A percentile compares a stretch with the other conserved stretches of the same genome.
Evolutionary conservation across 495 filamentous ascomycete species (phyloP).

Genomic region (Talaromyces borbonicus): DNA sequence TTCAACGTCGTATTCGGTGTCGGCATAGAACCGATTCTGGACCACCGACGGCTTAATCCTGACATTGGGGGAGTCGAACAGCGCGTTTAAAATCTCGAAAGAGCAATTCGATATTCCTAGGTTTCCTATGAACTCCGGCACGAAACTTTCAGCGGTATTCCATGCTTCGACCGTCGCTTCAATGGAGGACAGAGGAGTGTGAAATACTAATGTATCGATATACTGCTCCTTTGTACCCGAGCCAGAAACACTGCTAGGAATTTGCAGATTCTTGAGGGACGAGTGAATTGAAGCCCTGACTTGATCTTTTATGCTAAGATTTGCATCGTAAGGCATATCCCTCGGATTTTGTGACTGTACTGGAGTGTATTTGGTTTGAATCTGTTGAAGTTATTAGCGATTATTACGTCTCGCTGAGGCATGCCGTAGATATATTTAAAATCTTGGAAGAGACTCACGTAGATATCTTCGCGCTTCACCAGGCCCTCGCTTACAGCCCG

Average conservation of each 20-base stretch:
- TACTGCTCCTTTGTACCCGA: constrained; percentile 33
- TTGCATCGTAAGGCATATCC: constrained; percentile 51
- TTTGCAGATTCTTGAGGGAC: constrained; percentile 57
- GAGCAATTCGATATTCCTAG: constrained; percentile 67
- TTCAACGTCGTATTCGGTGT: constrained; percentile 48
- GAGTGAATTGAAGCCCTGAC: constrained; percentile 54
- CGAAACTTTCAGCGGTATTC: constrained; percentile 51
- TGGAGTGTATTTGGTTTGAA: constrained; percentile 77
- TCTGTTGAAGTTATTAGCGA: constrained; percentile 25
- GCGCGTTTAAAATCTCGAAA: constrained; percentile 39
- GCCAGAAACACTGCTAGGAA: constrained; percentile 16
- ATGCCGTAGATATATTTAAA: neutral
- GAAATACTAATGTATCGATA: constrained; percentile 63
- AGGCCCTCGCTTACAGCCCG: constrained; percentile 46
- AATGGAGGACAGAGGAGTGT: constrained; percentile 52
- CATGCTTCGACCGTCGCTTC: constrained; percentile 55
- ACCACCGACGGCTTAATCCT: constrained; percentile 52
- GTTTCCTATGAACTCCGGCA: constrained; percentile 50
- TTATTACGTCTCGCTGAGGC: neutral
- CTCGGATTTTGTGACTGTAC: constrained; percentile 46
- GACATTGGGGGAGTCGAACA: constrained; percentile 33
- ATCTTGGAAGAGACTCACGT: constrained; percentile 29
- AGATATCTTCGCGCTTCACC: constrained; percentile 50
- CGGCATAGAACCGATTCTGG: constrained; percentile 64
- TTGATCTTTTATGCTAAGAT: constrained; percentile 44